Conservation (phyloP, 2,329 filamentous ascomycete genomes). For the Ceratocystis huliohia region DNA sequence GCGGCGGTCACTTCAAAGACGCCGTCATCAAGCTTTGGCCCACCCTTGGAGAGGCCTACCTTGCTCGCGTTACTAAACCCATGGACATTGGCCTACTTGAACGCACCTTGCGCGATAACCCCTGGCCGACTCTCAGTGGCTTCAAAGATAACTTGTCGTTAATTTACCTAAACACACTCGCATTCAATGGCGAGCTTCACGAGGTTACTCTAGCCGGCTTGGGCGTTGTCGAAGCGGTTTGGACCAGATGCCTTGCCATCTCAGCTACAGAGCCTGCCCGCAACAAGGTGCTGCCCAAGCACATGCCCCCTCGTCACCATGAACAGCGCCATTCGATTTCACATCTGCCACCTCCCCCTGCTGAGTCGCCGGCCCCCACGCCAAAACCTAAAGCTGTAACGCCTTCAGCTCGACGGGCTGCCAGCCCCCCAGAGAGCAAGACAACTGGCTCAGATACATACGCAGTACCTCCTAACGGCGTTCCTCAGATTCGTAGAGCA, state of each 20-base stretch:
- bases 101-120: constrained; percentile 55
- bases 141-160: constrained; percentile 64
- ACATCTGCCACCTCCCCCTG: constrained; percentile 22
- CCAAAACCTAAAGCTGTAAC: constrained; percentile 30
- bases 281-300: constrained; percentile 39
- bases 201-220: constrained; percentile 49
- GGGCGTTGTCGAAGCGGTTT: constrained; percentile 44
- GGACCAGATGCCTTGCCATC: constrained; percentile 35
- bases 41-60: constrained; percentile 59
- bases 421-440: constrained; percentile 32
- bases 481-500: constrained; percentile 74
- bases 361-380: constrained; percentile 20
- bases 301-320: constrained; percentile 34
- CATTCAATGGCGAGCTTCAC: constrained; percentile 74
- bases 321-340: constrained; percentile 33
- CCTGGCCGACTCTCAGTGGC: constrained; percentile 56
- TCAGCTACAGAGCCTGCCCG: constrained; percentile 40
- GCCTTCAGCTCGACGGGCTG: constrained; percentile 27
- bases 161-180: constrained; percentile 64
- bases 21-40: constrained; percentile 69
- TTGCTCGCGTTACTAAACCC: constrained; percentile 56
- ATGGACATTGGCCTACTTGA: constrained; percentile 82
- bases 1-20: constrained; percentile 59
- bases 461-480: constrained; percentile 62
- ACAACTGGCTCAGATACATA: constrained; percentile 44